Base-by-base conservation (phyloP, 176 grass and related monocot genomes). In the Canna indica region DNA sequence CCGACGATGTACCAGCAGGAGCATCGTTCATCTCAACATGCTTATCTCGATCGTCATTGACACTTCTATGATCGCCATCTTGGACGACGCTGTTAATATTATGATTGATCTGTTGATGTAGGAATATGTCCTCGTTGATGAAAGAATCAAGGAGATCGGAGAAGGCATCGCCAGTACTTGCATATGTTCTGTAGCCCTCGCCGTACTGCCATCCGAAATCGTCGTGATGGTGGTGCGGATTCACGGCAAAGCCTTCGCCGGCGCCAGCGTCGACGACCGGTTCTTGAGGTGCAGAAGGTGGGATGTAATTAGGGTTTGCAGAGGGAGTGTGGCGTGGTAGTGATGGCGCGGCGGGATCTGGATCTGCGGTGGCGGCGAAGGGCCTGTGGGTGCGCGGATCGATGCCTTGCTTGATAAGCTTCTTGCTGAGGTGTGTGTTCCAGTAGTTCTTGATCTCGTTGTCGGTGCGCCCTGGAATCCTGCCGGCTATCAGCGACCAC, bases 381-480 rank as follows among this genome's bases (percentile, higher is more conserved):
- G 32, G 33, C 33, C n/a, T 65, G 18, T 65, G 62, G 62, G 62
- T 65, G 62, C 62, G 62, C 8, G 62, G 62, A 36, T 65, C 62
- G 15, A 65, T 65, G 0, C 62, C 62, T 65, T 38, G 62, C 62
- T 65, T 65, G 62, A 65, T 36, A 17, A 65, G 62, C 62, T 65
- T 65, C 18, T 36, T 65, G 62, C 62, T 65, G 32, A 65, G 62
- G 16, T 65, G 62, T 8, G 62, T 65, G 62, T 65, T 65, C 62
- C 62, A 65, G 62, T 65, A 65, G 62, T 65, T 65, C 8, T 65
- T 65, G 33, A 65, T 65, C 62, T 65, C 62, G 62, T 65, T 65
- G 62, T 65, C 62, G 16, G 62, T 65, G 34, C 62, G 62, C 0
- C 62, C 62, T 5, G 62, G 62, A 5, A 65, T 65, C 2, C 62